A percentile compares a stretch with the other conserved stretches of the same genome.
Evolutionary conservation across 192 early-diverging fungal species (phyloP).

Genomic region (Lobosporangium transversale): DNA sequence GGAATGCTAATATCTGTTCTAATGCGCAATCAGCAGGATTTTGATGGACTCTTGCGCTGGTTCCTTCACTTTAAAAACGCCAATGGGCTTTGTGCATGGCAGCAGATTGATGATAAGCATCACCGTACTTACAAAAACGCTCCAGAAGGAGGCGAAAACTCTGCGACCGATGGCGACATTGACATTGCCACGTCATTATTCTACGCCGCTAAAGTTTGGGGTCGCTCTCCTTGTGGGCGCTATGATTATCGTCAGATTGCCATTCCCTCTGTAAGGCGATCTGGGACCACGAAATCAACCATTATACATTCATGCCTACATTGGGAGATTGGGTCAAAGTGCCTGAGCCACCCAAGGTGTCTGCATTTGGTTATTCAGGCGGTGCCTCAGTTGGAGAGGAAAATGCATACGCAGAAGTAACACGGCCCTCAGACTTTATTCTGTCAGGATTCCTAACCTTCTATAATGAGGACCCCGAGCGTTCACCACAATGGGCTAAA

Average conservation of each 20-base stretch:
- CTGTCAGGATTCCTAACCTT: slow-evolving; percentile 61
- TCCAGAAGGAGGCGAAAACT: slow-evolving; percentile 60
- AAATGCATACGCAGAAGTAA: slow-evolving; percentile 51
- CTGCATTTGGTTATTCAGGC: slow-evolving; percentile 16
- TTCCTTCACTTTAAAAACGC: slow-evolving; percentile 58
- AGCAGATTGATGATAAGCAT: slow-evolving; percentile 57
- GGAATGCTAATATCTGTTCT: slow-evolving; percentile 64
- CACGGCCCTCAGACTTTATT: slow-evolving; percentile 65
- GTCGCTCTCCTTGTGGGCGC: slow-evolving; percentile 38
- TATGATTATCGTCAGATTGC: slow-evolving; percentile 59
- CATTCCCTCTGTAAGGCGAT: slow-evolving; percentile 55
- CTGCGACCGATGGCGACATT: slow-evolving; percentile 66
- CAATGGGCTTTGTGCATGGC: slow-evolving; percentile 61
- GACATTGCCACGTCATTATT: slow-evolving; percentile 65
- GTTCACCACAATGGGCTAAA: slow-evolving; percentile 54
- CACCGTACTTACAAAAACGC: slow-evolving; percentile 46
- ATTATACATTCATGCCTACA: slow-evolving; percentile 58
- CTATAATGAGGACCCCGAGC: slow-evolving; percentile 58
- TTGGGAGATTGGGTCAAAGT: slow-evolving; percentile 63
- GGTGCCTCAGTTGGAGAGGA: slow-evolving; percentile 55
- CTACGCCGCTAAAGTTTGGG: slow-evolving; percentile 58
- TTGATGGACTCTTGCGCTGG: slow-evolving; percentile 63
- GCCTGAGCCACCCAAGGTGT: slow-evolving; percentile 9
- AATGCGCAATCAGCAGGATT: slow-evolving; percentile 63
- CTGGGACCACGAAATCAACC: slow-evolving; percentile 62